A percentile compares a stretch with the other conserved stretches of the same genome.
Conservation (phyloP, 1,139 yeast genomes). For the Debaryomyces udenii region DNA sequence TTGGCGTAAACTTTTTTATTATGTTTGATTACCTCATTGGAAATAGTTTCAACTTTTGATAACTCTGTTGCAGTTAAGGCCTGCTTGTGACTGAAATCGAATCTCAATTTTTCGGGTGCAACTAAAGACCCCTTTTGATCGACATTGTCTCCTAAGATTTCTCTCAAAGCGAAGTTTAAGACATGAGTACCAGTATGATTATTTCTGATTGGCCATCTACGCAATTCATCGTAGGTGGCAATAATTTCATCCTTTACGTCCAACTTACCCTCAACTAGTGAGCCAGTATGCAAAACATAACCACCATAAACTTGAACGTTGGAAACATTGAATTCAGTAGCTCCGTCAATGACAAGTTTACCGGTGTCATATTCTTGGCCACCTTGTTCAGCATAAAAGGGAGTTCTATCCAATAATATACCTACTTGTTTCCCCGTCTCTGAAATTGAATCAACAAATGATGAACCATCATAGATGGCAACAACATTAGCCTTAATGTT, state of each 20-base stretch:
- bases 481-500: constrained; percentile 65
- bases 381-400: constrained; percentile 98
- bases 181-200: constrained; percentile 99
- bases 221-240: constrained; percentile 87
- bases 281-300: constrained; percentile 93
- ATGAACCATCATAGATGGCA: constrained; percentile 70
- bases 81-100: constrained; percentile 92
- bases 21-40: constrained; percentile 69
- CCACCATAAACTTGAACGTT: constrained; percentile 95
- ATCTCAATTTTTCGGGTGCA: constrained; percentile 91
- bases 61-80: constrained; percentile 74
- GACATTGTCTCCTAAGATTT: constrained; percentile 81
- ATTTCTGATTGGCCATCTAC: constrained; percentile 96
- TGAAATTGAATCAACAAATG: constrained; percentile 54
- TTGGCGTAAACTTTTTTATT: constrained; percentile 76
- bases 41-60: constrained; percentile 71
- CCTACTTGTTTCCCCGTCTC: constrained; percentile 65
- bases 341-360: constrained; percentile 84
- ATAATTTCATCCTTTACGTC: constrained; percentile 69
- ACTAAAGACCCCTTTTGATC: constrained; percentile 98
- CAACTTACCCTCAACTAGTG: constrained; percentile 73
- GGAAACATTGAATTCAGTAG: constrained; percentile 82
- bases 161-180: constrained; percentile 83
- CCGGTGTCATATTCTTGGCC: constrained; percentile 98
- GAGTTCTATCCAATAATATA: constrained; percentile 81